These are phyloP conservation scores for Conidiobolus incongruus DNA, from an alignment of 371 early-diverging fungal genomes.

Conservation along the genomic window DNA sequence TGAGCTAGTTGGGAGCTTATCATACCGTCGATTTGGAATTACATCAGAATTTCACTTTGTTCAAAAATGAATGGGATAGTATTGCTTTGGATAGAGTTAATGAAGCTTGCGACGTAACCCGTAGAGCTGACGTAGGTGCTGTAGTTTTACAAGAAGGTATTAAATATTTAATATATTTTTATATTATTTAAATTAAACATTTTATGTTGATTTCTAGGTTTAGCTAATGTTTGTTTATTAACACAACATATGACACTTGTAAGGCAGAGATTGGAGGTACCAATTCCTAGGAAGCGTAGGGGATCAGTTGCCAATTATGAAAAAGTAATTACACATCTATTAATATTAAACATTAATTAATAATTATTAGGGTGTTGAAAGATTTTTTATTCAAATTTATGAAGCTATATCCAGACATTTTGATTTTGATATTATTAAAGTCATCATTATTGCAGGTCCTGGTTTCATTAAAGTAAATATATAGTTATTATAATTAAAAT, in stretches of 20 bases:
- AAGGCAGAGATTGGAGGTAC: slow-evolving; percentile 71
- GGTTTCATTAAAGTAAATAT: slow-evolving; percentile 75
- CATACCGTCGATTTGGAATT: slow-evolving; percentile 89
- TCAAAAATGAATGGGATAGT: slow-evolving; percentile 81
- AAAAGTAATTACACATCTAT: slow-evolving; percentile 22
- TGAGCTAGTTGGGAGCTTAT: slow-evolving; percentile 61
- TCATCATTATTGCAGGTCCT: slow-evolving; percentile 80
- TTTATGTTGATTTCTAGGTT: slow-evolving; percentile 12
- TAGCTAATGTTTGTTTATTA: slow-evolving; percentile 82
- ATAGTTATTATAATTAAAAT: neutral
- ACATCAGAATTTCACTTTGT: slow-evolving; percentile 65
- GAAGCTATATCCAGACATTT: slow-evolving; percentile 68
- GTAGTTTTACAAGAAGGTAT: slow-evolving; percentile 79
- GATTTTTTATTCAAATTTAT: slow-evolving; percentile 79
- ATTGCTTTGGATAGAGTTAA: slow-evolving; percentile 73
- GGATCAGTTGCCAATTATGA: slow-evolving; percentile 75
- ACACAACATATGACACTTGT: slow-evolving; percentile 90
- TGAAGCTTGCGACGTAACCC: slow-evolving; percentile 72
- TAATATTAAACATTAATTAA: neutral
- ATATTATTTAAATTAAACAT: neutral
- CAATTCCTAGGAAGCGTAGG: slow-evolving; percentile 78
- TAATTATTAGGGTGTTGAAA: slow-evolving; percentile 25
- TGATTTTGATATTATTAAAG: slow-evolving; percentile 76
- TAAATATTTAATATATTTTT: too few species aligned
- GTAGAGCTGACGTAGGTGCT: slow-evolving; percentile 85